phyloP scores from a whole-genome alignment of 306 rosid genomes.

The Cucurbita ficifolia region DNA sequence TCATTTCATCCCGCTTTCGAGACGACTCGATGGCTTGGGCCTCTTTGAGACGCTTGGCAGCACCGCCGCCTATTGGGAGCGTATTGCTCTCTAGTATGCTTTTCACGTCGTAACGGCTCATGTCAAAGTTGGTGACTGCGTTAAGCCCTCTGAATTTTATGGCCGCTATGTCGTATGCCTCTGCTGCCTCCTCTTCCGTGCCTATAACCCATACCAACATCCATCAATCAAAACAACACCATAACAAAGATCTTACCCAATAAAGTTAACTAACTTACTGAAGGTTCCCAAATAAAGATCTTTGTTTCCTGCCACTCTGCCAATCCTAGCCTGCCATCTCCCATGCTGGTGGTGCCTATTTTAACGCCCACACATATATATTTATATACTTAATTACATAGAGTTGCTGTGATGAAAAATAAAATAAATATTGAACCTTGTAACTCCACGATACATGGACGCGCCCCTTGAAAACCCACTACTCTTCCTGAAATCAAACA shows the following conservation, averaged over 20 bases:
- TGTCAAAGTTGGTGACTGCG: constrained; percentile 92
- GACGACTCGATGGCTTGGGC: constrained; percentile 88
- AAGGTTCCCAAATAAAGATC: constrained; percentile 96
- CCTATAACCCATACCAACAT: constrained; percentile 17
- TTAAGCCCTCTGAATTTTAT: constrained; percentile 87
- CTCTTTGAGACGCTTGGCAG: constrained; percentile 78
- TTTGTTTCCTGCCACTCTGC: constrained; percentile 98
- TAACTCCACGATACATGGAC: constrained; percentile 98
- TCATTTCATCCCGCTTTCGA: constrained; percentile 66
- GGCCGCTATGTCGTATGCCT: constrained; percentile 94
- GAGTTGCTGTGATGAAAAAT: background rate
- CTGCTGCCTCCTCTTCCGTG: constrained; percentile 98
- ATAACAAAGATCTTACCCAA: too few species aligned
- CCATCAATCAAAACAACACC: background rate
- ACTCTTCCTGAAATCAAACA: constrained; percentile 57
- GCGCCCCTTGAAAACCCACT: constrained; percentile 99
- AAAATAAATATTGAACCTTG: constrained; percentile 36
- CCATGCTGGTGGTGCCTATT: constrained; percentile 95
- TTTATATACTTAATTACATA: background rate
- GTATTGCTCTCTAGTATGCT: constrained; percentile 80
- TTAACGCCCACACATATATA: background rate
- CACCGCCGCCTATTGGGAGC: constrained; percentile 92
- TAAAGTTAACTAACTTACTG: constrained; percentile 35
- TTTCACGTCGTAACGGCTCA: constrained; percentile 88
- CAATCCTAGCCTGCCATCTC: constrained; percentile 99